Evolutionary conservation across 2,329 filamentous ascomycete genomes (phyloP), one percentile per base, ranked within the genome.

Genomic region (Epichloe sp.): DNA sequence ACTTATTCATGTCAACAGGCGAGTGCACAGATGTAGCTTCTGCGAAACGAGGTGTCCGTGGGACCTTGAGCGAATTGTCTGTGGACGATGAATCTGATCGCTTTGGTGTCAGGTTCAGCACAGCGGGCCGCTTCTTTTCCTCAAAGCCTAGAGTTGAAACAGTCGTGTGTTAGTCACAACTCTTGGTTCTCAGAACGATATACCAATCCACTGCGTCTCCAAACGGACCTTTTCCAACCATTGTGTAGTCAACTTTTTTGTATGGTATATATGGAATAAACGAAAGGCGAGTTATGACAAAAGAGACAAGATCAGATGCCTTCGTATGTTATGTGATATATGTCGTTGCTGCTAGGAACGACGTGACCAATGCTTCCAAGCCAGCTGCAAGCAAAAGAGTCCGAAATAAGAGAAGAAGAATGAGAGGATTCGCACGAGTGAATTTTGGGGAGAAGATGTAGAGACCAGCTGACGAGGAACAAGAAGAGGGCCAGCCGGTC

Each of bases 21-120:
- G 86, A 90, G 71, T 89, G 75, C 48, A 90, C 82, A 31, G 85
- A 78, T 34, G 86, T 91, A 44, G 85, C 86, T 72, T 90, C 86
- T 51, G 84, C 85, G 62, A 91, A 91, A 62, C 86, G 83, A 60
- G 86, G 84, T 59, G 83, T 85, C 62, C 86, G 78, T 55, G 84
- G 84, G 40, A 78, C 73, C 70, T 85, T 86, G 56, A 81, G 70
- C 15, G 78, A 81, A 44, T 71, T 74, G 56, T 71, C 69, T 52
- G 76, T 76, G 31, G 76, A 77, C 40, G 70, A 71, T 14, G 76
- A 79, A 48, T 69, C 68, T 44, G 74, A 71, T 53, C 76, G 72
- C 51, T 68, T 64, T 26, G 75, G 71, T 31, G 71, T 67, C 52
- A 81, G 67, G 57, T 78, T 76, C 48, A 81, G 68, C 52, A 77